phyloP scores from a whole-genome alignment of 345 rosid species.

The Salix suchowensis region DNA sequence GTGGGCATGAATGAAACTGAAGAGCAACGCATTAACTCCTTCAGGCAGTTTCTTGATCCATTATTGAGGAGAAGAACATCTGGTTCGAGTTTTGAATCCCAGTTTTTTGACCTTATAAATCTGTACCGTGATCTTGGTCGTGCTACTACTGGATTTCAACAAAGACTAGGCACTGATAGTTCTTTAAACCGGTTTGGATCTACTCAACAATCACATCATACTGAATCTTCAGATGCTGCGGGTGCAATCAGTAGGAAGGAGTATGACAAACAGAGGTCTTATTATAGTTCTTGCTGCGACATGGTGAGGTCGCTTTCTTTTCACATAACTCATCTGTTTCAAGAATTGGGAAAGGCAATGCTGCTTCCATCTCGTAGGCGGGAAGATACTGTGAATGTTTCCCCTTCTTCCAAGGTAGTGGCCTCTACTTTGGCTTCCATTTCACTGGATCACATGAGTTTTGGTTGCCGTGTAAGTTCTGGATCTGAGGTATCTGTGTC shows the following conservation, averaged over 20 bases:
- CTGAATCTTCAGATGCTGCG: conserved; percentile 48
- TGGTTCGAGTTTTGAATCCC: conserved; percentile 79
- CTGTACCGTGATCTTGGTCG: conserved; percentile 89
- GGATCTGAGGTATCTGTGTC: conserved; percentile 57
- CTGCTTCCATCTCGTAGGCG: conserved; percentile 89
- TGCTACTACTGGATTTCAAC: conserved; percentile 62
- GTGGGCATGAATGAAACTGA: conserved; percentile 42
- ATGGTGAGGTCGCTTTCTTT: conserved; percentile 78
- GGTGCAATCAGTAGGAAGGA: conserved; percentile 49
- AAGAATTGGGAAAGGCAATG: conserved; percentile 94
- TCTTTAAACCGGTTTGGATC: conserved; percentile 43
- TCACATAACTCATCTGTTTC: conserved; percentile 88
- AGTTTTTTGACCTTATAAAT: conserved; percentile 86
- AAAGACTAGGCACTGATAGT: conserved; percentile 52
- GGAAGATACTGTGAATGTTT: conserved; percentile 74
- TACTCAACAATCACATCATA: conserved; percentile 27
- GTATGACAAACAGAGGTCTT: conserved; percentile 66
- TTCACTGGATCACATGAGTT: conserved; percentile 70
- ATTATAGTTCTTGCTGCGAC: conserved; percentile 87
- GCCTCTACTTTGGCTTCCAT: conserved; percentile 79
- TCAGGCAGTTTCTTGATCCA: conserved; percentile 94
- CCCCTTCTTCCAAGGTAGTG: conserved; percentile 77
- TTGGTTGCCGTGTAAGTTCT: conserved; percentile 51
- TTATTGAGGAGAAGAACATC: conserved; percentile 77
- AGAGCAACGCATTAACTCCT: conserved; percentile 76